These are phyloP conservation scores for Poa annua DNA, from an alignment of 176 grass and related monocot genomes.

Conservation along the genomic window DNA sequence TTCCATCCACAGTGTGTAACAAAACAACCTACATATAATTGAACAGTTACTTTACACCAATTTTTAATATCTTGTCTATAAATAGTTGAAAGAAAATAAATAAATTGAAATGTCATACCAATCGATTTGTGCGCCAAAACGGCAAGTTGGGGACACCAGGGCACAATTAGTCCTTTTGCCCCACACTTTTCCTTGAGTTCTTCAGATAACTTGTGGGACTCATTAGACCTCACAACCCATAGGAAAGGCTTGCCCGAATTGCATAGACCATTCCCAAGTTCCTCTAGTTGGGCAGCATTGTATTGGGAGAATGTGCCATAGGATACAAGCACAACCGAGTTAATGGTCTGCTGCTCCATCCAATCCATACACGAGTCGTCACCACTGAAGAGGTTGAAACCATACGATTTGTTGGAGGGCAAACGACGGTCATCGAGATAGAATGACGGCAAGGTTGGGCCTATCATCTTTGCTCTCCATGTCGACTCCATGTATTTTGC, in stretches of 20 bases:
- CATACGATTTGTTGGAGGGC: slow-evolving; percentile 27
- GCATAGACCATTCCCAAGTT: too few relatives aligned
- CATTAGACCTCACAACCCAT: slow-evolving; percentile 15
- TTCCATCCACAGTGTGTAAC: slow-evolving; percentile 62
- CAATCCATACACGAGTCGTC: background rate
- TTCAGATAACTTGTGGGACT: background rate
- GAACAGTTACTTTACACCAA: background rate
- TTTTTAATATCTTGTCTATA: background rate
- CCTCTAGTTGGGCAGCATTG: background rate
- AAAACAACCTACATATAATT: slow-evolving; percentile 43
- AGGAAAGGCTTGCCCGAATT: slow-evolving; percentile 2
- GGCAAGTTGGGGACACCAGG: background rate
- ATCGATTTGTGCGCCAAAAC: background rate
- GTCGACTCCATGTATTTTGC: slow-evolving; percentile 11
- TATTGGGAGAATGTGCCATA: slow-evolving; percentile 11
- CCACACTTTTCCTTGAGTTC: background rate
- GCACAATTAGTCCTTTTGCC: background rate
- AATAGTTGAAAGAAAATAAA: background rate
- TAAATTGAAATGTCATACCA: background rate
- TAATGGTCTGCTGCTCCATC: background rate
- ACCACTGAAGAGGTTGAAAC: slow-evolving; percentile 29
- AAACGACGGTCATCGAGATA: slow-evolving; percentile 26
- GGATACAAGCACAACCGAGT: slow-evolving; percentile 35
- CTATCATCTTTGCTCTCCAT: slow-evolving; percentile 38
- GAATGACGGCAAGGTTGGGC: slow-evolving; percentile 30